Evolutionary conservation across 345 rosid genomes (phyloP), one percentile per base, ranked within the genome.

Genomic region (Schrenkiella parvula): DNA sequence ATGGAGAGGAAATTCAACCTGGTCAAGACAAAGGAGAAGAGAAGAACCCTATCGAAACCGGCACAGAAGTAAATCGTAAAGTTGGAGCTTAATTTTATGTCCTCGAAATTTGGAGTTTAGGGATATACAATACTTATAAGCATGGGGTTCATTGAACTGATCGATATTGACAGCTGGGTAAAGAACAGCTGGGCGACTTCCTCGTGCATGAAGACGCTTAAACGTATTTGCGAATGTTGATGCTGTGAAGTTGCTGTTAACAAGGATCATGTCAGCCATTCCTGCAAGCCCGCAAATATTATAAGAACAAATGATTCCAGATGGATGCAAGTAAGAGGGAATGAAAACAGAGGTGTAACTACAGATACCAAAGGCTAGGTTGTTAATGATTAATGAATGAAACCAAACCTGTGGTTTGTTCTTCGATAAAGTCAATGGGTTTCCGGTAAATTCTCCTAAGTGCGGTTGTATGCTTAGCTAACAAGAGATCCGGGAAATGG

Each of bases 181-280:
- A 52, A 95, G 95, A 78, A 95, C 93, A 46, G 85, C 88, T 15
- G 97, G 95, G 54, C 32, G 83, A 62, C 84, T 71, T 81, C 95
- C 91, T 73, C 65, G 81, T 42, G 86, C 83, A 82, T 87, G 82
- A 71, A 91, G 92, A 79, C 70, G 68, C 85, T 82, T 87, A 81
- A 95, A 89, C 64, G 97, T 95, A n/a, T 76, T 86, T 0, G 88
- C 95, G 74, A 95, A 95, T 12, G 90, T 89, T 68, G 84, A 79
- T 63, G 95, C 96, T 3, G 97, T 91, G 78, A 95, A 95, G 57
- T 77, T 84, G 75, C 97, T 87, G 78, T 93, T 93, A 64, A 93
- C 96, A 48, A 91, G 90, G 74, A 89, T 82, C 89, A 84, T 57
- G 81, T 89, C 95, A 48, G 95, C 97, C 95, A 87, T 89, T 58